These are phyloP conservation scores for Fistulinella prunicolor DNA, from an alignment of 768 basidiomycete genomes.

Conservation along the genomic window DNA sequence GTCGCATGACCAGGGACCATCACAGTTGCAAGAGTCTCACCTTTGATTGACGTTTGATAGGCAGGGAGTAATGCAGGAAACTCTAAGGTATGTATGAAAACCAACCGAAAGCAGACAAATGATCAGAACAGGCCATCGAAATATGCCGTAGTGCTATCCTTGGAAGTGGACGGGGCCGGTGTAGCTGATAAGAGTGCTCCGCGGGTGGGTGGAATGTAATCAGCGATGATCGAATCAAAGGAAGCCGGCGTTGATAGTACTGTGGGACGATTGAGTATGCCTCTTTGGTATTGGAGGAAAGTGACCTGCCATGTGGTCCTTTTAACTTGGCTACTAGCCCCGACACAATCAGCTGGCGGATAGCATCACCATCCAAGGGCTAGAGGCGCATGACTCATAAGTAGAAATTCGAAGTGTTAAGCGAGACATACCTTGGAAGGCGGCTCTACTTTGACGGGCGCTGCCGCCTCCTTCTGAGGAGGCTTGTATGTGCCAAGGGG, in stretches of 20 bases:
- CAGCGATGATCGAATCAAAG: conserved; percentile 73
- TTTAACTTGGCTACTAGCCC: conserved; percentile 54
- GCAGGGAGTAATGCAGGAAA: conserved; percentile 1
- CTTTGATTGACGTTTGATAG: not conserved
- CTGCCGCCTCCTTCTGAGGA: conserved; percentile 27
- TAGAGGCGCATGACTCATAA: conserved; percentile 12
- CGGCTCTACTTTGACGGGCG: conserved; percentile 35
- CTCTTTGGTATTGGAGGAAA: not conserved
- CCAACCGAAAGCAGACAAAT: not conserved
- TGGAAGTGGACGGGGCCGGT: conserved; percentile 11
- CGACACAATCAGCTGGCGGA: conserved; percentile 64
- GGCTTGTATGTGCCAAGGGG: conserved; percentile 75
- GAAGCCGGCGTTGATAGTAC: conserved; percentile 43
- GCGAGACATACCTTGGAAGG: conserved; percentile 34
- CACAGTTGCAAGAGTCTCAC: not conserved
- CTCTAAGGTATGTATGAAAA: conserved; percentile 19
- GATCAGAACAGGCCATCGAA: conserved; percentile 41
- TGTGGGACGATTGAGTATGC: conserved; percentile 24
- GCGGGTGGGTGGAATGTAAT: conserved; percentile 54
- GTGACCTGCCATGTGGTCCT: conserved; percentile 45
- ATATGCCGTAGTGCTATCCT: conserved; percentile 34
- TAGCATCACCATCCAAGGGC: conserved; percentile 60
- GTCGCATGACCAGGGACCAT: conserved; percentile 14
- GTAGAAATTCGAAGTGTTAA: not conserved
- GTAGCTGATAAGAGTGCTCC: conserved; percentile 15